Evolutionary conservation across 140 eudicot genomes (phyloP).

Genomic region (Cichorium intybus): DNA sequence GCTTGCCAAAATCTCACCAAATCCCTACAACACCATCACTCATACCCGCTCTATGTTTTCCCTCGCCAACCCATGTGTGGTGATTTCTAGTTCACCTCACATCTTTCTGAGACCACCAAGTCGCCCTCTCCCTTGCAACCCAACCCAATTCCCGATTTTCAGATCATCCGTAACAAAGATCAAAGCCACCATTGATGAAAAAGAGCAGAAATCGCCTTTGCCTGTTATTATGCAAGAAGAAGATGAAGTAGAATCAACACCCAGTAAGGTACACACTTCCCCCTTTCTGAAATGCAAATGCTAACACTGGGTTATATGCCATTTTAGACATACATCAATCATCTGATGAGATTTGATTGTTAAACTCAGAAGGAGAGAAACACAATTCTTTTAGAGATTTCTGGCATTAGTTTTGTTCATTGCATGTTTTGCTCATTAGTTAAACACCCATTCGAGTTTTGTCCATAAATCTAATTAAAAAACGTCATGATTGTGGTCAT

Average conservation of each 20-base stretch:
- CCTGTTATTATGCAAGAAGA: slow-evolving; percentile 36
- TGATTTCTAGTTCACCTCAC: slow-evolving; percentile 30
- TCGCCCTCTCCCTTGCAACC: slow-evolving; percentile 14
- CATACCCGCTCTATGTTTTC: slow-evolving; percentile 22
- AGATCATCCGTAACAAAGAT: slow-evolving; percentile 13
- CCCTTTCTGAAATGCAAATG: neutral
- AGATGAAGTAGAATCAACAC: slow-evolving; percentile 23
- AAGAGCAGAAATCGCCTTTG: slow-evolving; percentile 22
- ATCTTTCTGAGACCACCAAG: slow-evolving; percentile 22
- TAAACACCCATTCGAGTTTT: neutral
- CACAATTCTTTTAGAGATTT: neutral
- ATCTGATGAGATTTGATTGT: neutral
- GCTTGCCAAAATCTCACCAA: slow-evolving; percentile 13
- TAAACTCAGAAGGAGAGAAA: neutral
- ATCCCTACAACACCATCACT: slow-evolving; percentile 14
- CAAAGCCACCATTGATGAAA: slow-evolving; percentile 52
- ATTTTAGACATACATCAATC: neutral
- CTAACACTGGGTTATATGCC: neutral
- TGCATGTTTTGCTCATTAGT: neutral
- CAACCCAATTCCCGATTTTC: slow-evolving; percentile 12
- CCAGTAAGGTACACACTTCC: slow-evolving; percentile 34
- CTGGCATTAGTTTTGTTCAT: neutral
- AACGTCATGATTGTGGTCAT: too few relatives aligned
- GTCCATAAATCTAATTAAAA: neutral
- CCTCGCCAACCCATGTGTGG: slow-evolving; percentile 6